Conservation (phyloP, 805 yeast species). For the Sugiyamaella americana region DNA sequence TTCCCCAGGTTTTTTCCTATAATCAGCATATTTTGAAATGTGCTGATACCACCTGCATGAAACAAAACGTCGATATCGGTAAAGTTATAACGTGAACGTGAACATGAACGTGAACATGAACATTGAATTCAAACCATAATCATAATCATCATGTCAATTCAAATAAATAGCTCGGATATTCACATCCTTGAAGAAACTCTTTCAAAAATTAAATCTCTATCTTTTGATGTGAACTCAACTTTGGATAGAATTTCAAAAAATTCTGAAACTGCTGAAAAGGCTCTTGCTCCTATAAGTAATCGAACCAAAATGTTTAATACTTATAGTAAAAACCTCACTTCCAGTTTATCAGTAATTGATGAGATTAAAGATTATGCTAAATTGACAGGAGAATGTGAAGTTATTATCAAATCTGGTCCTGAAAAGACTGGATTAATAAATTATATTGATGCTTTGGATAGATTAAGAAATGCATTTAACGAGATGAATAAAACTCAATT, state of each 20-base stretch:
- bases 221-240: slow-evolving; percentile 49
- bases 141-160: not conserved
- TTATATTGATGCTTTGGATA: slow-evolving; percentile 22
- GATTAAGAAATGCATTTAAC: slow-evolving; percentile 22
- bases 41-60: too few relatives aligned
- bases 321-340: slow-evolving; percentile 48
- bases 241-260: slow-evolving; percentile 47
- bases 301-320: slow-evolving; percentile 52
- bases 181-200: slow-evolving; percentile 75
- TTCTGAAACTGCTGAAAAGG: slow-evolving; percentile 50
- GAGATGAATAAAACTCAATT: slow-evolving; percentile 25
- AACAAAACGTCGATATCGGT: too few relatives aligned
- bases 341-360: slow-evolving; percentile 29
- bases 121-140: too few relatives aligned
- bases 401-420: slow-evolving; percentile 24
- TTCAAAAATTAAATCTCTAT: slow-evolving; percentile 49
- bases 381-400: slow-evolving; percentile 38
- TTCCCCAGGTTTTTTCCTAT: too few relatives aligned
- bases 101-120: too few relatives aligned
- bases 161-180: slow-evolving; percentile 43
- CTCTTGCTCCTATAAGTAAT: slow-evolving; percentile 66
- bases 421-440: slow-evolving; percentile 22
- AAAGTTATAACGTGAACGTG: too few relatives aligned
- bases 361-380: slow-evolving; percentile 38
- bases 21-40: too few relatives aligned